phyloP scores from a whole-genome alignment of 2,329 filamentous ascomycete species.

The Claviceps sorghi region DNA sequence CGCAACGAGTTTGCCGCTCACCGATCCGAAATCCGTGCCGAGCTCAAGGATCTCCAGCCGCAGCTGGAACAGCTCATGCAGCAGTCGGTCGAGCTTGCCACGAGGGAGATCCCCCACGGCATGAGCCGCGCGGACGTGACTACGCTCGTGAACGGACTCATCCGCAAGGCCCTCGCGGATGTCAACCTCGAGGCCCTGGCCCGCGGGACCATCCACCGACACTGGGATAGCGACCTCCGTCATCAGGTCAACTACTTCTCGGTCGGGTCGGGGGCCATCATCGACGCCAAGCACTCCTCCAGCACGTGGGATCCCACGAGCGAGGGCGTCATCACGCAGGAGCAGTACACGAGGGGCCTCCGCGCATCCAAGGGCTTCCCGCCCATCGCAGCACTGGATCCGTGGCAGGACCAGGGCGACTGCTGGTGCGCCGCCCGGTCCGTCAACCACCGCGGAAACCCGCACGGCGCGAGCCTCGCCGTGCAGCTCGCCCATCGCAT shows the following conservation, averaged over 20 bases:
- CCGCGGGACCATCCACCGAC: slow-evolving; percentile 29
- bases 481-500: slow-evolving; percentile 45
- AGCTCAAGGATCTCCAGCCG: slow-evolving; percentile 24
- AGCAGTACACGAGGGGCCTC: slow-evolving; percentile 10
- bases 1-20: slow-evolving; percentile 24
- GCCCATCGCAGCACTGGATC: slow-evolving; percentile 41
- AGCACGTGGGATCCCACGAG: slow-evolving; percentile 30
- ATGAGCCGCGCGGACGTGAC: slow-evolving; percentile 28
- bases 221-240: slow-evolving; percentile 29
- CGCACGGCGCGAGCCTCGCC: slow-evolving; percentile 47
- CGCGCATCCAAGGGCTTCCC: slow-evolving; percentile 13
- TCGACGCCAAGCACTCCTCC: slow-evolving; percentile 48
- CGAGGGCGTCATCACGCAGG: slow-evolving; percentile 6
- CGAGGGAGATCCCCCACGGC: slow-evolving; percentile 12
- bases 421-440: slow-evolving; percentile 63
- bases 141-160: slow-evolving; percentile 24
- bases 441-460: slow-evolving; percentile 23
- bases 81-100: slow-evolving; percentile 16
- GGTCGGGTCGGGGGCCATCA: slow-evolving; percentile 45
- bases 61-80: slow-evolving; percentile 20
- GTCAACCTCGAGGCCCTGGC: slow-evolving; percentile 33
- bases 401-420: slow-evolving; percentile 69
- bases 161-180: slow-evolving; percentile 29
- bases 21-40: slow-evolving; percentile 23
- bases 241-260: slow-evolving; percentile 62